Percentiles rank a stretch among this genome's conserved stretches.
Evolutionary conservation across 1,284 basidiomycete species (phyloP).

Genomic region (Anthracocystis walkeri): DNA sequence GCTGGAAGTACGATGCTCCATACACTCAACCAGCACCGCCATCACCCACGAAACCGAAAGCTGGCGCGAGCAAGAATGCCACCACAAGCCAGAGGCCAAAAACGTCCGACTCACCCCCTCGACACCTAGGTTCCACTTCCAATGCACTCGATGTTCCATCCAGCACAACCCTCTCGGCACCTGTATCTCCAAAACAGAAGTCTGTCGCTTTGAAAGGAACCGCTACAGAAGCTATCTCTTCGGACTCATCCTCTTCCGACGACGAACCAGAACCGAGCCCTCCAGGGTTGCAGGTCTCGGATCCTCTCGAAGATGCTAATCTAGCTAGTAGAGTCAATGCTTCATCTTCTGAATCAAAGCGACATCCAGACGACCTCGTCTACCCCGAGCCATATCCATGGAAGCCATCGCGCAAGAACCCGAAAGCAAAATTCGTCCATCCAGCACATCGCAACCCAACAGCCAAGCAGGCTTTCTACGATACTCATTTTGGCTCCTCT

Average conservation of each 20-base stretch:
- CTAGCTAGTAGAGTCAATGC: background rate
- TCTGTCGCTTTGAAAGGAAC: background rate
- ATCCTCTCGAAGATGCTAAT: background rate
- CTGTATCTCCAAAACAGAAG: conserved; percentile 16
- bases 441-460: conserved; percentile 57
- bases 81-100: conserved; percentile 3
- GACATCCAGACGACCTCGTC: conserved; percentile 42
- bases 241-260: conserved; percentile 22
- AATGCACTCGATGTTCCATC: background rate
- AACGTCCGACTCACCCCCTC: background rate
- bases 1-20: conserved; percentile 33
- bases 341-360: background rate
- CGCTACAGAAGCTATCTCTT: conserved; percentile 10
- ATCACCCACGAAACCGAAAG: background rate
- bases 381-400: conserved; percentile 40
- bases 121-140: background rate
- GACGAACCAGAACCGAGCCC: conserved; percentile 18
- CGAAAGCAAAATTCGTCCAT: conserved; percentile 29
- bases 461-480: conserved; percentile 61
- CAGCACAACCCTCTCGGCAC: conserved; percentile 7
- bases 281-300: background rate
- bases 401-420: conserved; percentile 29
- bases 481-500: conserved; percentile 55
- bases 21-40: conserved; percentile 1
- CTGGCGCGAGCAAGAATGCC: background rate